These are phyloP conservation scores for Prunus mongolica DNA, from an alignment of 306 rosid genomes.

Conservation along the genomic window DNA sequence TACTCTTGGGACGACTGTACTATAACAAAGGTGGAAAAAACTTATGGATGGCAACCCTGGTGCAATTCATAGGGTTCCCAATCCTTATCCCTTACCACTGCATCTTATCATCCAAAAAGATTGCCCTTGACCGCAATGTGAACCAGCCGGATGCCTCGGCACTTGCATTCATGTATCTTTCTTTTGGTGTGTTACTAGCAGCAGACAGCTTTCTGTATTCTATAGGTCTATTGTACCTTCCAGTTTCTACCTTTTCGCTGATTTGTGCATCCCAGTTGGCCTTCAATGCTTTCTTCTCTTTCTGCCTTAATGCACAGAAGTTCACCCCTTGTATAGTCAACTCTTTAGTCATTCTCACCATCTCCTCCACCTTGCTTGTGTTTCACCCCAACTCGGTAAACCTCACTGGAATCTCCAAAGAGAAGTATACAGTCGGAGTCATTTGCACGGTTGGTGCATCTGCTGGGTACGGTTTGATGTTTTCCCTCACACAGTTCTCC, in stretches of 20 bases:
- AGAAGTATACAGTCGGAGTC: constrained; percentile 38
- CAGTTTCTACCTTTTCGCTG: constrained; percentile 53
- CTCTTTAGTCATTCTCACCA: constrained; percentile 48
- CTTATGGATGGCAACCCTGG: constrained; percentile 40
- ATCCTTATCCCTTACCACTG: constrained; percentile 34
- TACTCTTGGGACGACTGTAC: constrained; percentile 42
- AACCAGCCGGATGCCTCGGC: constrained; percentile 15
- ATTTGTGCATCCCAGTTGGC: constrained; percentile 45
- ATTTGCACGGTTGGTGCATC: constrained; percentile 38
- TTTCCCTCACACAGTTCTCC: constrained; percentile 33
- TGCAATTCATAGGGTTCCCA: constrained; percentile 37
- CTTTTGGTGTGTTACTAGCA: constrained; percentile 36
- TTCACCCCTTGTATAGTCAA: constrained; percentile 45
- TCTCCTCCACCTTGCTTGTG: constrained; percentile 46
- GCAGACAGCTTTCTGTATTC: constrained; percentile 32
- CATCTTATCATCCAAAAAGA: constrained; percentile 7
- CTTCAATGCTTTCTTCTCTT: constrained; percentile 54
- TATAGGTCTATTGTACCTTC: constrained; percentile 44
- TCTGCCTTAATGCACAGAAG: constrained; percentile 47
- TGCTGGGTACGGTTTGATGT: constrained; percentile 35
- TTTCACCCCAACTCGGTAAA: constrained; percentile 25
- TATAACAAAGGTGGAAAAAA: constrained; percentile 44
- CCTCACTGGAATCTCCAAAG: constrained; percentile 19
- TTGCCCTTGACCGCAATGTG: neutral
- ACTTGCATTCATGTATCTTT: constrained; percentile 21